A percentile compares a stretch with the other conserved stretches of the same genome.
Evolutionary conservation across 164 flowering plant genomes (phyloP).

Genomic region (Vitis rupestris): DNA sequence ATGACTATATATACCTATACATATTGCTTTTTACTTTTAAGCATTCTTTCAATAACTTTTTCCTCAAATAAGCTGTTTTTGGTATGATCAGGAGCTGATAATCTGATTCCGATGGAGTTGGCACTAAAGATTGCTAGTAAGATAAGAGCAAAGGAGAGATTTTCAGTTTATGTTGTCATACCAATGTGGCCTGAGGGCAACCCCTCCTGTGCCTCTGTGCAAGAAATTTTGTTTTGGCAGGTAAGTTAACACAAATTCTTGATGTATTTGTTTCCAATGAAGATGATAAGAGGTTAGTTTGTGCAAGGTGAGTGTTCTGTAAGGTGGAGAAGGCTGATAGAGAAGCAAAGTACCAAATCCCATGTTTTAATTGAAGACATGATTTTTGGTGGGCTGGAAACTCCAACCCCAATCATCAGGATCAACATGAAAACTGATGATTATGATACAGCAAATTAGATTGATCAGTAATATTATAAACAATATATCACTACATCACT

Average conservation of each 20-base stretch:
- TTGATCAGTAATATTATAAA: no score
- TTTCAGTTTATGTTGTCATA: constrained; percentile 61
- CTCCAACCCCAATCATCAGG: no score
- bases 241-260: constrained; percentile 16
- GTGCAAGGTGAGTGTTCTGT: neutral
- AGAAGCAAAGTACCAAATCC: no score
- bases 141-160: constrained; percentile 66
- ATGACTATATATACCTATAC: no score
- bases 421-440: no score
- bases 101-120: constrained; percentile 69
- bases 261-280: neutral
- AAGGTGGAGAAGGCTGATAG: neutral
- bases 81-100: constrained; percentile 51
- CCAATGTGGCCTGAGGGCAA: constrained; percentile 88
- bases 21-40: no score
- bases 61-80: neutral
- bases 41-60: no score
- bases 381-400: no score
- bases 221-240: constrained; percentile 74
- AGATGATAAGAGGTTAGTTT: neutral
- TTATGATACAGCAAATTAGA: no score
- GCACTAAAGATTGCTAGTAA: constrained; percentile 71
- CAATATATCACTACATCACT: no score
- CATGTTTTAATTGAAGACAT: no score
- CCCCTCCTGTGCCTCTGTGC: constrained; percentile 61